These are phyloP conservation scores for Cordyceps fumosorosea DNA, from an alignment of 2,329 filamentous ascomycete genomes.

Conservation along the genomic window DNA sequence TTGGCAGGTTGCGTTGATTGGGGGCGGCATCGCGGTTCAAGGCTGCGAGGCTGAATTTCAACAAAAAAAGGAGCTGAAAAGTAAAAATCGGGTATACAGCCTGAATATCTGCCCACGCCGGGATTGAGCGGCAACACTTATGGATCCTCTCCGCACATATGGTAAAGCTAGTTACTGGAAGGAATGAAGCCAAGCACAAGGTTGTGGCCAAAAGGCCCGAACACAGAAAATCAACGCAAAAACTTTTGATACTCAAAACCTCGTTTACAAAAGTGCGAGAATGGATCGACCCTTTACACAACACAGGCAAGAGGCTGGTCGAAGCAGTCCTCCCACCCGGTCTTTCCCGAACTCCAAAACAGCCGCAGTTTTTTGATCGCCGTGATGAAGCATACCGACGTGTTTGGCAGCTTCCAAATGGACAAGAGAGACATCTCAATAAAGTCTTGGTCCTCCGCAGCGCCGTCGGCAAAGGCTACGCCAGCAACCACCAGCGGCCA, in stretches of 20 bases:
- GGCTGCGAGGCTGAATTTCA: not conserved
- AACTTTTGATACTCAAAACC: not conserved
- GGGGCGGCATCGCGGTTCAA: not conserved
- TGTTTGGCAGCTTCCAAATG: not conserved
- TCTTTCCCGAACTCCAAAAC: not conserved
- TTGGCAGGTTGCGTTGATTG: not conserved
- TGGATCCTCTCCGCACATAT: no score
- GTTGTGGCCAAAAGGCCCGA: not conserved
- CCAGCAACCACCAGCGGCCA: conserved; percentile 8
- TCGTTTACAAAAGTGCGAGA: no score
- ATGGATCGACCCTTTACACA: not conserved
- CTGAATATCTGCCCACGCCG: not conserved
- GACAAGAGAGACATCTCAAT: not conserved
- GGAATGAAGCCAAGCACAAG: not conserved
- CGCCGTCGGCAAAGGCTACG: not conserved
- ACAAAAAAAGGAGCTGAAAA: not conserved
- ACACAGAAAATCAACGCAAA: not conserved
- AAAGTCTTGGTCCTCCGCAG: not conserved
- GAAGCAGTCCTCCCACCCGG: conserved; percentile 5
- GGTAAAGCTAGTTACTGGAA: no score
- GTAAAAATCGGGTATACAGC: not conserved
- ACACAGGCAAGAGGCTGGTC: not conserved
- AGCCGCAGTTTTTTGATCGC: not conserved
- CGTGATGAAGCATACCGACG: not conserved
- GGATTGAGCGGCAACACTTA: no score